These are phyloP conservation scores for Apiospora saccharicola DNA, from an alignment of 2,329 filamentous ascomycete species.

Conservation along the genomic window DNA sequence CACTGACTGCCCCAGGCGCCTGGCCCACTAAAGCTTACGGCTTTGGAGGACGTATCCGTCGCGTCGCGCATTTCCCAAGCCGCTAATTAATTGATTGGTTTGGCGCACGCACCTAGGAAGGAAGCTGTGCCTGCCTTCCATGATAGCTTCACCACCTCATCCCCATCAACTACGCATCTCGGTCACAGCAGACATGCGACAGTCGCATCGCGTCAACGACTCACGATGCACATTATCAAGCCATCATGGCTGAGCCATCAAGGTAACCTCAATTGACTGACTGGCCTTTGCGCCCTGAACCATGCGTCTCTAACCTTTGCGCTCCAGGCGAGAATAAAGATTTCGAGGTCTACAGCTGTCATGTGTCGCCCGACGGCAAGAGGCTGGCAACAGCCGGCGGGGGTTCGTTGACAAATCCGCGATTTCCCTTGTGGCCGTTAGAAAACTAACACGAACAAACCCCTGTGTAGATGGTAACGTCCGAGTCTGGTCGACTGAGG, in stretches of 20 bases:
- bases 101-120: background rate
- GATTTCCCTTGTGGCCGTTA: constrained; percentile 13
- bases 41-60: background rate
- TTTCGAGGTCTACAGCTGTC: constrained; percentile 97
- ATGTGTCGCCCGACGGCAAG: constrained; percentile 93
- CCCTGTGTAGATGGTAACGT: constrained; percentile 82
- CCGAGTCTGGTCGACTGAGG: constrained; percentile 95
- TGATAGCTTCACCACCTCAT: constrained; percentile 18
- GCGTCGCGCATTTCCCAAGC: constrained; percentile 12
- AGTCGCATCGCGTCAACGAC: constrained; percentile 33
- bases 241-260: constrained; percentile 95
- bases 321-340: constrained; percentile 88
- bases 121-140: constrained; percentile 9
- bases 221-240: constrained; percentile 85
- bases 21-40: background rate
- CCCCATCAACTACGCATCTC: constrained; percentile 3
- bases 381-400: constrained; percentile 93
- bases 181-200: constrained; percentile 40
- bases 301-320: constrained; percentile 25
- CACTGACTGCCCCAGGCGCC: background rate
- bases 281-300: background rate
- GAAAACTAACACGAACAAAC: constrained; percentile 27
- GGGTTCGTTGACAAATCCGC: constrained; percentile 60
- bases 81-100: constrained; percentile 10
- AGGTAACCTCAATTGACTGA: constrained; percentile 58